These are phyloP conservation scores for Pythium graminicola DNA, from an alignment of 352 stramenopile genomes.

Conservation along the genomic window DNA sequence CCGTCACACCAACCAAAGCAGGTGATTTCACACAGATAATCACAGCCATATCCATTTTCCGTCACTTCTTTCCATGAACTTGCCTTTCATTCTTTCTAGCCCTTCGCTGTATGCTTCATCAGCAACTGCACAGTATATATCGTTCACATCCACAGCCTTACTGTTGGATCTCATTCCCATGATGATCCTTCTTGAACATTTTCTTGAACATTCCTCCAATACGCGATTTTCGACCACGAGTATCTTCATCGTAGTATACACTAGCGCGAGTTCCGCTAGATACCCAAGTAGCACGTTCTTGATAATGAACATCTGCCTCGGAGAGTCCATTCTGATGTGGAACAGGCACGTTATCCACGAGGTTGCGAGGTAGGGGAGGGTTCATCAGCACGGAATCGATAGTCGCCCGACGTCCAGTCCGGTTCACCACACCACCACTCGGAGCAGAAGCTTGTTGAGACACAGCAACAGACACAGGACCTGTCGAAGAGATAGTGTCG, in stretches of 20 bases:
- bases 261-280: slow-evolving; percentile 31
- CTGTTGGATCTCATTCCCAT: slow-evolving; percentile 7
- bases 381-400: slow-evolving; percentile 30
- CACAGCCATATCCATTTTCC: slow-evolving; percentile 21
- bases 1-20: not conserved
- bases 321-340: slow-evolving; percentile 15
- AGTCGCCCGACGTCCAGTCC: slow-evolving; percentile 19
- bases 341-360: slow-evolving; percentile 21
- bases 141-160: not conserved
- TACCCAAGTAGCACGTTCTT: slow-evolving; percentile 24
- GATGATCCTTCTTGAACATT: slow-evolving; percentile 81
- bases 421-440: slow-evolving; percentile 14
- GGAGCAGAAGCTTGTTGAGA: slow-evolving; percentile 19
- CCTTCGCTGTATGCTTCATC: not conserved
- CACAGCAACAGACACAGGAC: slow-evolving; percentile 55
- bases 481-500: slow-evolving; percentile 55
- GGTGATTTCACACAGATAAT: slow-evolving; percentile 10
- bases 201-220: slow-evolving; percentile 87
- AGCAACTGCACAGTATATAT: not conserved
- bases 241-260: slow-evolving; percentile 60
- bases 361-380: slow-evolving; percentile 20
- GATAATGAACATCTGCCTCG: slow-evolving; percentile 16
- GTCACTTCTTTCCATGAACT: not conserved
- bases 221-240: slow-evolving; percentile 57
- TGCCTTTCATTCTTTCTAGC: slow-evolving; percentile 8